Percentiles rank a stretch among this genome's conserved stretches.
These are phyloP conservation scores for Corynascus novoguineensis DNA, from an alignment of 495 filamentous ascomycete species.

Conservation along the genomic window DNA sequence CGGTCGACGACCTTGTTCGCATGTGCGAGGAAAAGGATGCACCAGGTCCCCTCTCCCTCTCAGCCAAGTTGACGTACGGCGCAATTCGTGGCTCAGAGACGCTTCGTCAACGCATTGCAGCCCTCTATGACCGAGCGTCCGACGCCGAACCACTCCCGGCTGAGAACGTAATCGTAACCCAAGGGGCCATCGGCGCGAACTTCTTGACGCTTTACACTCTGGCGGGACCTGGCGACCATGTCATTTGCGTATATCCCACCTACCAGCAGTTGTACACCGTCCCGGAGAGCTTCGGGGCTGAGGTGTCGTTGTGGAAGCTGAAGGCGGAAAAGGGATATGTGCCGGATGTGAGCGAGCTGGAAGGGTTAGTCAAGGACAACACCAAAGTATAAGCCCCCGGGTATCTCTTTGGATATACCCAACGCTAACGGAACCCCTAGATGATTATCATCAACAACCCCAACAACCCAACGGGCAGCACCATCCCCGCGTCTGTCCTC, in stretches of 20 bases:
- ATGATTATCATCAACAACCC: conserved; percentile 63
- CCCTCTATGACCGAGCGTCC: conserved; percentile 20
- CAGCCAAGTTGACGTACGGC: conserved; percentile 37
- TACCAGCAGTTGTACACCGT: conserved; percentile 85
- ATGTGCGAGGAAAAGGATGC: conserved; percentile 53
- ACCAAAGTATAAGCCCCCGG: conserved; percentile 51
- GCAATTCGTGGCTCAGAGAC: conserved; percentile 29
- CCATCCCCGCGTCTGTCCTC: conserved; percentile 57
- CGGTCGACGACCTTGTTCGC: conserved; percentile 60
- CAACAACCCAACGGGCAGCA: conserved; percentile 80
- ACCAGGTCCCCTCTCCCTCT: conserved; percentile 46
- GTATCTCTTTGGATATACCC: neutral
- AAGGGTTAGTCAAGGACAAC: conserved; percentile 61
- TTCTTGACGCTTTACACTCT: conserved; percentile 71
- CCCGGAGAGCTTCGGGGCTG: conserved; percentile 69
- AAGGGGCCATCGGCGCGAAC: conserved; percentile 81
- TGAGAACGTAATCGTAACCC: conserved; percentile 69
- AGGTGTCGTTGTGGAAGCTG: conserved; percentile 76
- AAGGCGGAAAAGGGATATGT: conserved; percentile 60
- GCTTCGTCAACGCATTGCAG: conserved; percentile 26
- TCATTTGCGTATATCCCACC: conserved; percentile 83
- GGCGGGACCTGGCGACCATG: conserved; percentile 75
- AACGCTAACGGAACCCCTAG: conserved; percentile 11
- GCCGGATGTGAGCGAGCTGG: conserved; percentile 62
- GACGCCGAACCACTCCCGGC: conserved; percentile 18